These are phyloP conservation scores for Arthrobotrys megalospora DNA, from an alignment of 2,329 filamentous ascomycete species.

Conservation along the genomic window DNA sequence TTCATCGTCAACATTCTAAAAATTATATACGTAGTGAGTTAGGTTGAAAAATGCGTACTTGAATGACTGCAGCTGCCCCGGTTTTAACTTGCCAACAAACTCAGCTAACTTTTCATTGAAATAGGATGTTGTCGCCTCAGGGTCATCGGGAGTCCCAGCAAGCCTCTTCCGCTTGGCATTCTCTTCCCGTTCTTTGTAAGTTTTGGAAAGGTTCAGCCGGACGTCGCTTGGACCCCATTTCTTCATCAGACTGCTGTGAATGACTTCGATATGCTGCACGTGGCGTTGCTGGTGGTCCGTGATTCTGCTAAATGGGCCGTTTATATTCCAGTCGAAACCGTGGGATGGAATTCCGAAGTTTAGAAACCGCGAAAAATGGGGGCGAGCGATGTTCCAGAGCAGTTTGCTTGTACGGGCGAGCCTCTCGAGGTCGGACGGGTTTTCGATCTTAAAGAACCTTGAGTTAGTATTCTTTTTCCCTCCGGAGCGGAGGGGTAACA, in stretches of 20 bases:
- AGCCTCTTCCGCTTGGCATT: no score
- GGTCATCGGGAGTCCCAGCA: not conserved
- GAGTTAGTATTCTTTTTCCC: not conserved
- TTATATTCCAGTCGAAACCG: not conserved
- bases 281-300: constrained; percentile 4
- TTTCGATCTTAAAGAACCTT: not conserved
- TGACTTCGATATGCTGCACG: constrained; percentile 2
- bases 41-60: constrained; percentile 1
- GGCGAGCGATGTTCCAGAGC: not conserved
- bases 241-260: constrained; percentile 2
- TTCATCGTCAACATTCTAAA: not conserved
- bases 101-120: constrained; percentile 3
- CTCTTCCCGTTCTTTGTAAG: not conserved
- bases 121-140: constrained; percentile 4
- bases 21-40: not conserved
- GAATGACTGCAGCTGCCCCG: constrained; percentile 3
- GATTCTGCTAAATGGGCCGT: constrained; percentile 3
- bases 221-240: constrained; percentile 7
- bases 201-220: not conserved
- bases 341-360: not conserved
- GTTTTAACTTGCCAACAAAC: constrained; percentile 12
- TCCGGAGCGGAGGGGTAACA: not conserved
- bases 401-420: not conserved
- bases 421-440: not conserved
- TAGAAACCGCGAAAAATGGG: constrained; percentile 6